These are phyloP conservation scores for Emericellopsis terricola DNA, from an alignment of 495 filamentous ascomycete genomes.

Conservation along the genomic window DNA sequence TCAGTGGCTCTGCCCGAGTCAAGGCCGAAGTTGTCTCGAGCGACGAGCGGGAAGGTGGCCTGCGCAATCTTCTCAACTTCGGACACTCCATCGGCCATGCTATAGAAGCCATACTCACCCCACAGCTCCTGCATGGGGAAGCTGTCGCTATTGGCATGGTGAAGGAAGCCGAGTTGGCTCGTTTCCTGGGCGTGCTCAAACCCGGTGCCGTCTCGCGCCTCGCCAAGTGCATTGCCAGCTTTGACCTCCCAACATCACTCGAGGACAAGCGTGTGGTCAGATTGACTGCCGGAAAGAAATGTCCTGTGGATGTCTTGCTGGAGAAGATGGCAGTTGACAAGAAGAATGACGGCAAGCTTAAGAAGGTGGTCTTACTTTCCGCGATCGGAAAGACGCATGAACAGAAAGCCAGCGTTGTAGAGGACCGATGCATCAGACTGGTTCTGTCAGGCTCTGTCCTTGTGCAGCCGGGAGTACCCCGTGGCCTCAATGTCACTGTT, in stretches of 20 bases:
- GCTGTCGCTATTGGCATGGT: conserved; percentile 96
- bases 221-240: conserved; percentile 82
- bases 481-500: conserved; percentile 48
- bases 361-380: conserved; percentile 90
- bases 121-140: conserved; percentile 89
- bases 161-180: conserved; percentile 84
- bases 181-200: conserved; percentile 74
- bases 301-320: conserved; percentile 76
- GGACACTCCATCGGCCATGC: conserved; percentile 97
- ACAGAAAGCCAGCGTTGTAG: conserved; percentile 68
- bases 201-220: conserved; percentile 78
- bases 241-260: conserved; percentile 74
- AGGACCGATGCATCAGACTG: conserved; percentile 69
- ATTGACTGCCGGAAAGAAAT: conserved; percentile 72
- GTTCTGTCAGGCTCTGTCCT: conserved; percentile 67
- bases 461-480: conserved; percentile 49
- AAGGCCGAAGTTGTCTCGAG: conserved; percentile 88
- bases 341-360: conserved; percentile 91
- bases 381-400: conserved; percentile 80
- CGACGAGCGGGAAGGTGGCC: conserved; percentile 86
- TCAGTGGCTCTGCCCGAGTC: conserved; percentile 72
- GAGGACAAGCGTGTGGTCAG: conserved; percentile 71
- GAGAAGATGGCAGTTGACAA: conserved; percentile 95
- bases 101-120: conserved; percentile 86
- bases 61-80: conserved; percentile 91